These are phyloP conservation scores for Aspergillus ibericus DNA, from an alignment of 2,329 filamentous ascomycete genomes.

Conservation along the genomic window DNA sequence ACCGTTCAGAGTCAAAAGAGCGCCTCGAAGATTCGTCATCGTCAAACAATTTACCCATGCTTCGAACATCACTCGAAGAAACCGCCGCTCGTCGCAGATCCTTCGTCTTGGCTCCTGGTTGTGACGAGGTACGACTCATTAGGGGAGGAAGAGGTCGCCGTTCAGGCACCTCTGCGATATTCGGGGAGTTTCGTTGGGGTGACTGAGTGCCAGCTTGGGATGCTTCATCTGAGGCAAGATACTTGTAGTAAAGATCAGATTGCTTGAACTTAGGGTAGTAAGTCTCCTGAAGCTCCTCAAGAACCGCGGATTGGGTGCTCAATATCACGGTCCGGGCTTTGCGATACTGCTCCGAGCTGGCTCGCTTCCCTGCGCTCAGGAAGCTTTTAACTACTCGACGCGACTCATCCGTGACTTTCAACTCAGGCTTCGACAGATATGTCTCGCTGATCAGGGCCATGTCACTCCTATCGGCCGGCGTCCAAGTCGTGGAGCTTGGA, in stretches of 20 bases:
- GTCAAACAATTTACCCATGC: constrained; percentile 47
- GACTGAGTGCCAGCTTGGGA: constrained; percentile 25
- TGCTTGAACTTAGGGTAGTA: constrained; percentile 85
- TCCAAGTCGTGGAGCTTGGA: constrained; percentile 67
- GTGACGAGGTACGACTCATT: constrained; percentile 51
- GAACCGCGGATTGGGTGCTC: constrained; percentile 74
- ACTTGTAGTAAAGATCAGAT: constrained; percentile 95
- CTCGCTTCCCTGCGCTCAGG: constrained; percentile 71
- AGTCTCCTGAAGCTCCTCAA: constrained; percentile 78
- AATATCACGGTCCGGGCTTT: constrained; percentile 79
- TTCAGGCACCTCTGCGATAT: constrained; percentile 31
- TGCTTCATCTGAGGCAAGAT: constrained; percentile 79
- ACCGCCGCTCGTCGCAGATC: constrained; percentile 61
- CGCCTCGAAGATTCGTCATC: constrained; percentile 54
- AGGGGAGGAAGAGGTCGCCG: constrained; percentile 44
- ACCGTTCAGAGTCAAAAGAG: constrained; percentile 68
- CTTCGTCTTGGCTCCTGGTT: constrained; percentile 43
- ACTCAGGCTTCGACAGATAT: constrained; percentile 78
- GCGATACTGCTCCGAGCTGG: constrained; percentile 78
- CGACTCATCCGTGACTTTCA: constrained; percentile 71
- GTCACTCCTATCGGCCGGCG: constrained; percentile 79
- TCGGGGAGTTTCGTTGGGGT: constrained; percentile 17
- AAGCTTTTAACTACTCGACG: constrained; percentile 73
- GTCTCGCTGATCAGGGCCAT: constrained; percentile 88
- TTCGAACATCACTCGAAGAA: constrained; percentile 61